Base-by-base conservation (phyloP, 2,329 filamentous ascomycete species). In the Dothistroma septosporum region DNA sequence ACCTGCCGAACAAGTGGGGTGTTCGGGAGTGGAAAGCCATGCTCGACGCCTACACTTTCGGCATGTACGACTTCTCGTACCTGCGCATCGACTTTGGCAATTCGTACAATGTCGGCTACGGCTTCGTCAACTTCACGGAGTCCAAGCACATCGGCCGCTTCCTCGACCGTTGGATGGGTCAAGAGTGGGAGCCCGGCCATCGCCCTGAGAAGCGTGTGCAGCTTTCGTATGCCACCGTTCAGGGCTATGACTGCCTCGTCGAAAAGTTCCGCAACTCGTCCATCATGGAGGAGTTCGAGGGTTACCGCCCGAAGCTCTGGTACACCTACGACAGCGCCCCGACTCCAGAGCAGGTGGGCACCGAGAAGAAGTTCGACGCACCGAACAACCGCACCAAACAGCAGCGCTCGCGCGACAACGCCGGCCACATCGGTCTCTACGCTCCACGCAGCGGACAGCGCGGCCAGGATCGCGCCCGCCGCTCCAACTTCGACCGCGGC, bases 191-290 rank as follows among this genome's bases (percentile, higher is more conserved):
- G 67, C 88, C 66, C 92, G 90, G 78, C 24, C 49, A 58, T 47
- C 49, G 58, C 32, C 64, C 65, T 41, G 86, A 91, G 76, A 97
- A 96, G 75, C 82, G 91, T 53, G 90, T 91, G 0, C 91, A 96
- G 74, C 86, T 97, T 49, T 96, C 92, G 0, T 99, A 97, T 75
- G 94, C 94, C n/a, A 96, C 92, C 12, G 93, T 96, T 61, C 94
- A 99, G 78, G 94, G 94, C 50, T 88, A 89, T 64, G 92, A 96
- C 71, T 93, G 91, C 65, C 82, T 97, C 0, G 85, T 97, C 7
- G 90, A 95, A 74, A 97, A 97, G 73, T 99, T 99, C 72, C 87
- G 94, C 37, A 99, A 99, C 78, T 96, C 91, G 44, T 93, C 91
- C 0, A 92, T 99, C 32, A 97, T 97, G 91, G 81, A 93, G 0